phyloP scores from a whole-genome alignment of 805 yeast genomes.

The Candida nemodendra region DNA sequence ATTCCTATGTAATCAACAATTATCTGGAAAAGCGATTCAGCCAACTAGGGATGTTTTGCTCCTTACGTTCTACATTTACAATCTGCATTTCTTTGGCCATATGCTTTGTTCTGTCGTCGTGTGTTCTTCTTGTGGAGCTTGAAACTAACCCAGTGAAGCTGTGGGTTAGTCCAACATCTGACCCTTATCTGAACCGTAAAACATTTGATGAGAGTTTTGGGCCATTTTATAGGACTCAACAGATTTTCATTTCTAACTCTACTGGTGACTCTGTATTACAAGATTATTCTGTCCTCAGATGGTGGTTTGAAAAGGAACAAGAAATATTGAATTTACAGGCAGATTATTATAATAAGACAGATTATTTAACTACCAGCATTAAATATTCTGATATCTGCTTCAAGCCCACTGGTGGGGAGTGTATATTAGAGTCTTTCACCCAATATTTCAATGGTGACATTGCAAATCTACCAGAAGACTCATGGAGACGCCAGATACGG shows the following conservation, averaged over 20 bases:
- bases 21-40: constrained; percentile 47
- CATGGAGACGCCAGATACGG: constrained; percentile 56
- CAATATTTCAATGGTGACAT: constrained; percentile 79
- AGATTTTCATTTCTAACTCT: constrained; percentile 68
- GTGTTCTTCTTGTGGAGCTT: constrained; percentile 50
- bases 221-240: constrained; percentile 88
- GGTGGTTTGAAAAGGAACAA: constrained; percentile 87
- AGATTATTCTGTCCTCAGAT: constrained; percentile 63
- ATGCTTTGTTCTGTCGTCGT: constrained; percentile 48
- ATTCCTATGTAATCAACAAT: constrained; percentile 49
- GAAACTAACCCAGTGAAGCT: constrained; percentile 80
- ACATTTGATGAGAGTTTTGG: constrained; percentile 82
- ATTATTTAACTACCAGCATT: constrained; percentile 14
- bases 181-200: constrained; percentile 63
- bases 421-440: constrained; percentile 84
- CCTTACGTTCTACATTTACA: constrained; percentile 55
- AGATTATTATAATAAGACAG: constrained; percentile 8
- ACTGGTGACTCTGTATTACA: constrained; percentile 62
- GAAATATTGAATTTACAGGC: constrained; percentile 41
- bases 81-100: constrained; percentile 43
- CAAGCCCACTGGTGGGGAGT: constrained; percentile 75
- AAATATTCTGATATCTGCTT: constrained; percentile 71
- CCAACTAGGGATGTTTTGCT: constrained; percentile 55
- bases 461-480: constrained; percentile 41
- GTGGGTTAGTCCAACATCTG: constrained; percentile 85